Evolutionary conservation across 805 yeast genomes (phyloP), one percentile per base, ranked within the genome.

Genomic region (Yarrowia hollandica): DNA sequence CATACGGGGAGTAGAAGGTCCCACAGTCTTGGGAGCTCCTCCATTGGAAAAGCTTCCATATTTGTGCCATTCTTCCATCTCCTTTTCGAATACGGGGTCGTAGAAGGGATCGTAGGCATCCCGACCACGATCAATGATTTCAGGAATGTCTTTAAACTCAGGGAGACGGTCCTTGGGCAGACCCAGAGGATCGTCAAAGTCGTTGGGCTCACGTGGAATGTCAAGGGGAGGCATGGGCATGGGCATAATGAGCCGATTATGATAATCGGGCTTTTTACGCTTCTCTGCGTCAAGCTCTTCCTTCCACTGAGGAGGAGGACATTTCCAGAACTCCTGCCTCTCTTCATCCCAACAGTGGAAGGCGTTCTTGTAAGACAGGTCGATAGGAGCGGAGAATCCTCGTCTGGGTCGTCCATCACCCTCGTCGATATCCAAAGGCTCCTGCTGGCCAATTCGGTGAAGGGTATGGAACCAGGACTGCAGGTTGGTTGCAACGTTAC

Each of bases 241-340:
- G 16, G 55, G 55, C 15, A 21, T 18, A 7, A 48, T 12, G 18
- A 31, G 15, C 0, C 39, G 15, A 21, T 33, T 33, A 5, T 48
- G 28, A 15, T 22, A 22, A 12, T 48, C 55, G 2, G 55, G 55
- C 8, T 22, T 31, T 16, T 11, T 4, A 15, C 39, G 55, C n/a
- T 10, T 21, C 2, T 48, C 31, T 6, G 30, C 22, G 15, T 48
- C 55, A 12, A 48, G 7, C 22, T 48, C 30, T 3, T 48, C 39
- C 39, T 33, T 31, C 55, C 55, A 48, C 22, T n/a, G 11, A 11
- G 55, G 55, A 12, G 38, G 28, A 12, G 55, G 39, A 37, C 58
- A 52, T 19, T 26, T 35, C 31, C 38, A 35, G 12, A 25, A 35
- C 25, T 25, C 44, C 21, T 35, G 25, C 2, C 21, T 14, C 3